Evolutionary conservation across 345 rosid species (phyloP).

Genomic region (Melaleuca quinquenervia): DNA sequence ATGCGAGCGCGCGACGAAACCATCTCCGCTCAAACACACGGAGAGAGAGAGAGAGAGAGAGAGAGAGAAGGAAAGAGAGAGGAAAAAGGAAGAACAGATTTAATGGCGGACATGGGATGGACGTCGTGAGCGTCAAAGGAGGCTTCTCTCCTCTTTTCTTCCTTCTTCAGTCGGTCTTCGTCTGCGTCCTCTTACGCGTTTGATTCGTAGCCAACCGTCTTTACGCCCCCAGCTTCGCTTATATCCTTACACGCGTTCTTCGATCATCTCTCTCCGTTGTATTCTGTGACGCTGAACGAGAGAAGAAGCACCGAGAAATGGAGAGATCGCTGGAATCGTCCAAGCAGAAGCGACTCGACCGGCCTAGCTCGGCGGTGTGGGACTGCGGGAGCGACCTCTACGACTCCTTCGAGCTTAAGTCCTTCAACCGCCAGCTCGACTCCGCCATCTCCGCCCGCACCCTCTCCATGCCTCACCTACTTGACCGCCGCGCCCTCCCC

Average conservation of each 20-base stretch:
- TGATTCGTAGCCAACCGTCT: background rate
- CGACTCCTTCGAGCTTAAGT: constrained; percentile 82
- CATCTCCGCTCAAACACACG: background rate
- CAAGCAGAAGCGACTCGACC: background rate
- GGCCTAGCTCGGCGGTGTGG: constrained; percentile 30
- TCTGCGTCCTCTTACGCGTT: background rate
- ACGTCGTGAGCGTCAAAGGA: background rate
- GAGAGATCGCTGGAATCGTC: background rate
- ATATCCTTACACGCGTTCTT: background rate
- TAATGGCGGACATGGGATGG: background rate
- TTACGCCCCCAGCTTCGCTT: background rate
- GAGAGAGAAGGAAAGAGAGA: background rate
- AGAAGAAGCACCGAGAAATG: background rate
- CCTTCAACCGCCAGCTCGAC: constrained; percentile 68
- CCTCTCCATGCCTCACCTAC: constrained; percentile 66
- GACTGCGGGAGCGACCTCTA: constrained; percentile 79
- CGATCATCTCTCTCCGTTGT: background rate
- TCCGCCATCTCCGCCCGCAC: constrained; percentile 55
- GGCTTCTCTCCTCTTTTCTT: background rate
- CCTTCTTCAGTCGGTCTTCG: background rate
- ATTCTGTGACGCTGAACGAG: no score
- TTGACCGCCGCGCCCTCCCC: constrained; percentile 18
- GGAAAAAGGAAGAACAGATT: background rate
- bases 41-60: background rate
- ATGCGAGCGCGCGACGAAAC: background rate